These are phyloP conservation scores for Trifolium repens DNA, from an alignment of 306 rosid genomes.

Conservation along the genomic window DNA sequence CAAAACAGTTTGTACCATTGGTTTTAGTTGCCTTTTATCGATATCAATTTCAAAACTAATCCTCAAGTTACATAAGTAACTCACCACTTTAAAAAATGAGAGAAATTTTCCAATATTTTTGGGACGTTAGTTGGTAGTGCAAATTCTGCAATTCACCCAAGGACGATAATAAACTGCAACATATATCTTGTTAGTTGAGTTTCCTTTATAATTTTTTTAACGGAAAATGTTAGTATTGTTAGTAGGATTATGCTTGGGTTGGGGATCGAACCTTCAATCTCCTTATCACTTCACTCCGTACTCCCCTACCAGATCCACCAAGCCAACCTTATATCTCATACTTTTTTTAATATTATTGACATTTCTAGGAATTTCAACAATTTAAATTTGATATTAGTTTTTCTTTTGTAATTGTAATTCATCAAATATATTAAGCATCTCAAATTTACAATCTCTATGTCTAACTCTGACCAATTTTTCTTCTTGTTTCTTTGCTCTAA, in stretches of 20 bases:
- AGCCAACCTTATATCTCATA: too few relatives aligned
- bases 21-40: background rate
- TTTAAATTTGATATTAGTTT: background rate
- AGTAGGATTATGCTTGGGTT: background rate
- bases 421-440: slow-evolving; percentile 2
- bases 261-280: background rate
- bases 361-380: background rate
- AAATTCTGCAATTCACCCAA: slow-evolving; percentile 5
- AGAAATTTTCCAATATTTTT: background rate
- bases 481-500: slow-evolving; percentile 26
- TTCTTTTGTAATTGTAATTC: slow-evolving; percentile 13
- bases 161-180: background rate
- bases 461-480: slow-evolving; percentile 22
- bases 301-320: too few relatives aligned
- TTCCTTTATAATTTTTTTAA: too few relatives aligned
- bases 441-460: slow-evolving; percentile 9
- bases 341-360: too few relatives aligned
- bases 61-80: background rate
- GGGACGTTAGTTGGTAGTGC: background rate
- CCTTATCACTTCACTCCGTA: background rate
- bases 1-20: background rate
- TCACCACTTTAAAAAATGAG: background rate
- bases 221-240: background rate
- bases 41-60: background rate
- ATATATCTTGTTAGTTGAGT: background rate